phyloP scores from a whole-genome alignment of 2,329 filamentous ascomycete species.

The Cryphonectria radicalis region DNA sequence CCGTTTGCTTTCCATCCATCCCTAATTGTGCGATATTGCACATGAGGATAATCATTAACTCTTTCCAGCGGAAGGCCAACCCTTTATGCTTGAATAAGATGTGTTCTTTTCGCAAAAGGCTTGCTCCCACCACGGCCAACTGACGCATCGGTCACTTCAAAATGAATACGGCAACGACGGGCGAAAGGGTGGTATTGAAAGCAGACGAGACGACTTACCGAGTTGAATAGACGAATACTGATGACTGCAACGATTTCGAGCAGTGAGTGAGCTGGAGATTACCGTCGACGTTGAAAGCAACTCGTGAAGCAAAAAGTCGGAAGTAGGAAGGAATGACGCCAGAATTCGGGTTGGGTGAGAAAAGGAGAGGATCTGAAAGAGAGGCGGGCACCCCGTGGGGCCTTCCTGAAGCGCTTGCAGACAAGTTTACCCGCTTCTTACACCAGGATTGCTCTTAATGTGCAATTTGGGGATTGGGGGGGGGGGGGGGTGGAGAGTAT shows the following conservation, averaged over 20 bases:
- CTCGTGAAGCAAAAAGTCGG: not conserved
- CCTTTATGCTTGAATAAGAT: not conserved
- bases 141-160: not conserved
- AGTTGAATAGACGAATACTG: not conserved
- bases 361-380: not conserved
- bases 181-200: not conserved
- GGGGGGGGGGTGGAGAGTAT: too few relatives aligned
- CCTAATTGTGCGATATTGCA: not conserved
- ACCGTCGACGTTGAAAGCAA: not conserved
- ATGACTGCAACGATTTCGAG: not conserved
- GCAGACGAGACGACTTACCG: not conserved
- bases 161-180: not conserved
- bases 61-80: not conserved
- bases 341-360: not conserved
- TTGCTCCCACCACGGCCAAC: not conserved
- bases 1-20: not conserved
- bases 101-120: not conserved
- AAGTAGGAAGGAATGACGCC: not conserved
- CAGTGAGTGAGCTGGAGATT: not conserved
- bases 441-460: too few relatives aligned
- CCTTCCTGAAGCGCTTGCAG: too few relatives aligned
- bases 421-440: too few relatives aligned
- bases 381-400: too few relatives aligned
- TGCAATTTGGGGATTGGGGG: too few relatives aligned
- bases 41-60: not conserved